These are phyloP conservation scores for Phoenix dactylifera DNA, from an alignment of 176 grass and related monocot species.

Conservation along the genomic window DNA sequence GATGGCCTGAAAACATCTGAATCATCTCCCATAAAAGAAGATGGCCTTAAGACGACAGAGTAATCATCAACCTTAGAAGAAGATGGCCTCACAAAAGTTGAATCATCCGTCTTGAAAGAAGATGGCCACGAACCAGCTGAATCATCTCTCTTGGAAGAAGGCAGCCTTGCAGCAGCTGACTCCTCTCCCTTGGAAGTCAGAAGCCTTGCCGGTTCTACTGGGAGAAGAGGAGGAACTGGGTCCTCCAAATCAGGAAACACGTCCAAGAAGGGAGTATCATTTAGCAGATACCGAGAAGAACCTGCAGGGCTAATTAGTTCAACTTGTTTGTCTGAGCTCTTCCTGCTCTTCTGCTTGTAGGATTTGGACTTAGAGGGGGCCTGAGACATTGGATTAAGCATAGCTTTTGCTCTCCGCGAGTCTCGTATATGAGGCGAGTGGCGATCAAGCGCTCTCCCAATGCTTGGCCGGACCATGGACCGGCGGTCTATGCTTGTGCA, in stretches of 20 bases:
- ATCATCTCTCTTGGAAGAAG: background rate
- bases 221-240: background rate
- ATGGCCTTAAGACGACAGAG: too few relatives aligned
- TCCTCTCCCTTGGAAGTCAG: too few relatives aligned
- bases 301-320: slow-evolving; percentile 32
- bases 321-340: background rate
- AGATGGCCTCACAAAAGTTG: too few relatives aligned
- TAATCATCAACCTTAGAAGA: too few relatives aligned
- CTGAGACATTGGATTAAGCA: background rate
- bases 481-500: slow-evolving; percentile 40
- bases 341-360: background rate
- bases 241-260: slow-evolving; percentile 8
- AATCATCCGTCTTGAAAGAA: too few relatives aligned
- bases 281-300: slow-evolving; percentile 45
- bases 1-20: background rate
- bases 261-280: slow-evolving; percentile 38
- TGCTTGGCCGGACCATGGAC: slow-evolving; percentile 22
- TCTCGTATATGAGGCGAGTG: slow-evolving; percentile 29
- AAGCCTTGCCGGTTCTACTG: too few relatives aligned
- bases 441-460: slow-evolving; percentile 1
- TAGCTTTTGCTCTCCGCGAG: slow-evolving; percentile 22
- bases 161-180: too few relatives aligned
- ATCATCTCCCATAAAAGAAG: background rate
- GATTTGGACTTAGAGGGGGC: background rate
- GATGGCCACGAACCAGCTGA: too few relatives aligned